Percentiles rank a stretch among this genome's conserved stretches.
These are phyloP conservation scores for Ogataea nonfermentans DNA, from an alignment of 805 yeast species.

Conservation along the genomic window DNA sequence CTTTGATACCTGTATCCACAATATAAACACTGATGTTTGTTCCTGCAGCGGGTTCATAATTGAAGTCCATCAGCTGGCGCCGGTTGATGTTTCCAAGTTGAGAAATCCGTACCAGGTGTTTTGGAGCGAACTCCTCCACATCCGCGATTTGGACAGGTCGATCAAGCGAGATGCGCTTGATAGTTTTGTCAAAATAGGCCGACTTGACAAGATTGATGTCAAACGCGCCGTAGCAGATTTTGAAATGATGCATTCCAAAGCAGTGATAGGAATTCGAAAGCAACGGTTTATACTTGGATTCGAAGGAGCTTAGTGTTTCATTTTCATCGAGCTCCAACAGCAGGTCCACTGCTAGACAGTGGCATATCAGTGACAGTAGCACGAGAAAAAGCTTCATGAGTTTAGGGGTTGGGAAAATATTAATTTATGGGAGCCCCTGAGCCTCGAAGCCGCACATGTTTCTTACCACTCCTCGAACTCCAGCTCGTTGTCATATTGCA, in stretches of 20 bases:
- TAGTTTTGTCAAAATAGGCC: conserved; percentile 35
- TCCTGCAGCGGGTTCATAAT: conserved; percentile 43
- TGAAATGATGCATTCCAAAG: conserved; percentile 33
- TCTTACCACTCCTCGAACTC: conserved; percentile 6
- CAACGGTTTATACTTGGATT: conserved; percentile 9
- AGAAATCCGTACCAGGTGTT: conserved; percentile 42
- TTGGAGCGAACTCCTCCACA: conserved; percentile 42
- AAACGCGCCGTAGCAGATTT: conserved; percentile 39
- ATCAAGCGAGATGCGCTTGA: conserved; percentile 38
- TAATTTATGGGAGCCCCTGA: not conserved
- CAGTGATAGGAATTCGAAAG: conserved; percentile 9
- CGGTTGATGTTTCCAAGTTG: conserved; percentile 30
- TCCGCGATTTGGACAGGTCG: conserved; percentile 36
- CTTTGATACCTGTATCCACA: conserved; percentile 39
- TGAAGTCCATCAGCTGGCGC: conserved; percentile 37
- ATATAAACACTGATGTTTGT: conserved; percentile 38
- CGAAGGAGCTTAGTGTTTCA: conserved; percentile 12
- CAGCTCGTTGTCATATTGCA: conserved; percentile 4
- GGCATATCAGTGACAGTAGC: conserved; percentile 1
- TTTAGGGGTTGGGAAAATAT: too few relatives aligned
- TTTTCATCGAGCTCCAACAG: conserved; percentile 14
- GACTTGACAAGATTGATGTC: conserved; percentile 29
- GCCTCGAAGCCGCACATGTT: conserved; percentile 1
- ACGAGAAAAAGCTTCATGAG: conserved; percentile 3
- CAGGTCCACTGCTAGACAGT: conserved; percentile 7